Conservation (phyloP, 805 yeast genomes). For the Cyberlindnera suaveolens region DNA sequence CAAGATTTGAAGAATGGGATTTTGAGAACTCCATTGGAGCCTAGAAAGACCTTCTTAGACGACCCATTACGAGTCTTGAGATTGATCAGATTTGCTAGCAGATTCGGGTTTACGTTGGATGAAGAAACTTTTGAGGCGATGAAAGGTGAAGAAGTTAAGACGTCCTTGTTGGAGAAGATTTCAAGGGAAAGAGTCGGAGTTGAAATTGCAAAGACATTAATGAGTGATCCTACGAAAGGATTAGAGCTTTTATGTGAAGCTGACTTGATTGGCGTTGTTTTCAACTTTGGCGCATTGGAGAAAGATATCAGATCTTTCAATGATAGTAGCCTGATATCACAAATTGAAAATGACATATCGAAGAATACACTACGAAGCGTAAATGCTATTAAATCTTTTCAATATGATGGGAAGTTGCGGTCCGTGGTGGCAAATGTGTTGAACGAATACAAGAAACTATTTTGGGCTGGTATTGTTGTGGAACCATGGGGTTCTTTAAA, state of each 20-base stretch:
- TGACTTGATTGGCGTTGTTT: slow-evolving; percentile 51
- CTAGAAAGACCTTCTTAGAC: slow-evolving; percentile 80
- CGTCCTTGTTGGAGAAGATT: slow-evolving; percentile 62
- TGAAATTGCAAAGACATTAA: slow-evolving; percentile 74
- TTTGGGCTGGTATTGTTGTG: slow-evolving; percentile 43
- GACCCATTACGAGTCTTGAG: slow-evolving; percentile 91
- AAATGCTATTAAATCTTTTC: not conserved
- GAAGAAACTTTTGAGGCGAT: slow-evolving; percentile 52
- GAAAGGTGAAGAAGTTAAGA: slow-evolving; percentile 50
- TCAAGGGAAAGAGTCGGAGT: slow-evolving; percentile 87
- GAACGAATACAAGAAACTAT: slow-evolving; percentile 11
- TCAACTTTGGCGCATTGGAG: slow-evolving; percentile 31
- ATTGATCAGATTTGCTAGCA: slow-evolving; percentile 77
- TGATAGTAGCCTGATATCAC: slow-evolving; percentile 5
- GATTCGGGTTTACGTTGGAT: slow-evolving; percentile 66
- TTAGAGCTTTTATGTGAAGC: slow-evolving; percentile 50
- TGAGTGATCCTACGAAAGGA: slow-evolving; percentile 63
- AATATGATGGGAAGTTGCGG: not conserved
- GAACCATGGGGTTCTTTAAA: slow-evolving; percentile 39
- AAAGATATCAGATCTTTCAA: slow-evolving; percentile 19
- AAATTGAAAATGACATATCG: slow-evolving; percentile 6
- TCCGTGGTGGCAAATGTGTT: not conserved
- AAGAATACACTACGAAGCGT: slow-evolving; percentile 18
- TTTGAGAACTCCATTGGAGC: slow-evolving; percentile 82
- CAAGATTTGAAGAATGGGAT: slow-evolving; percentile 64